Conservation (phyloP, 176 grass and related monocot genomes). For the Puccinellia tenuiflora region DNA sequence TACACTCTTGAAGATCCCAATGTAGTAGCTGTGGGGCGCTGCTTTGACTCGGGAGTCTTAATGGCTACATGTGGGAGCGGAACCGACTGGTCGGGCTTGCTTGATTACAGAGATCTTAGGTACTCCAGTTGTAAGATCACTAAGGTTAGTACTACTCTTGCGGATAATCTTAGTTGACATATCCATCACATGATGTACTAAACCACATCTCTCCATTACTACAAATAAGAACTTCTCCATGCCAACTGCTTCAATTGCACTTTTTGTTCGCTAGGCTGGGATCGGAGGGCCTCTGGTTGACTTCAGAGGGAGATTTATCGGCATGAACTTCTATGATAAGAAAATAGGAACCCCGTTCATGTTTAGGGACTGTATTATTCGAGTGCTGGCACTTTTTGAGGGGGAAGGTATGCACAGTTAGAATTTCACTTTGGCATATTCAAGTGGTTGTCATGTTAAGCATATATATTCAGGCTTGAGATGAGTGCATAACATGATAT, state of each 20-base stretch:
- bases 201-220: not conserved
- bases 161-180: not conserved
- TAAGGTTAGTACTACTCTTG: not conserved
- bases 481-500: not conserved
- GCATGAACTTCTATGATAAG: constrained; percentile 21
- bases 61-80: not conserved
- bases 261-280: constrained; percentile 15
- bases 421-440: not conserved
- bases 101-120: not conserved
- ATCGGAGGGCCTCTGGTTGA: constrained; percentile 18
- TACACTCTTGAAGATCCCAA: not conserved
- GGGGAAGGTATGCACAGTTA: not conserved
- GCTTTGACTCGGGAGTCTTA: not conserved
- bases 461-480: not conserved
- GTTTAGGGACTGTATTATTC: not conserved
- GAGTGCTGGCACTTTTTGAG: not conserved
- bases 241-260: not conserved
- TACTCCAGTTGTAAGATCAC: constrained; percentile 16
- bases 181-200: not conserved
- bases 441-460: not conserved
- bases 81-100: not conserved
- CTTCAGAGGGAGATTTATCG: not conserved
- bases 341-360: constrained; percentile 12
- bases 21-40: not conserved
- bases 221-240: not conserved